phyloP scores from a whole-genome alignment of 345 rosid genomes.

The Rhodamnia rubescens region DNA sequence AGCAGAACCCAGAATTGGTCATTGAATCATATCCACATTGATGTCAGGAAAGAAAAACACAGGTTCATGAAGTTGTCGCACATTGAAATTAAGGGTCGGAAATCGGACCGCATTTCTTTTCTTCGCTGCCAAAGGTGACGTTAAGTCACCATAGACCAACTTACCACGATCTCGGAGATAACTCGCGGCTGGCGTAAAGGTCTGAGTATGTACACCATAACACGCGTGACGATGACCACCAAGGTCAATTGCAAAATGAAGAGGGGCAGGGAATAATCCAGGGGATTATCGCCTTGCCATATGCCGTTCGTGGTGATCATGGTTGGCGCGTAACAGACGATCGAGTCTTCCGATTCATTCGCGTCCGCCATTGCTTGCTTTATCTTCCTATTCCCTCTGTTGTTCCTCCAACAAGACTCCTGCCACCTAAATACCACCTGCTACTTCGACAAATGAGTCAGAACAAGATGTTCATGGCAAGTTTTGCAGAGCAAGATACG shows the following conservation, averaged over 20 bases:
- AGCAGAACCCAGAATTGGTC: not conserved
- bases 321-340: constrained; percentile 80
- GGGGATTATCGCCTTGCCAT: constrained; percentile 97
- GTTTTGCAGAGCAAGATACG: not conserved
- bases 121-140: not conserved
- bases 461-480: not conserved
- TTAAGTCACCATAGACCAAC: not conserved
- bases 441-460: not conserved
- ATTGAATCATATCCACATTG: not conserved
- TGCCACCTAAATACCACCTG: not conserved
- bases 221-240: constrained; percentile 62
- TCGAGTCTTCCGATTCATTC: constrained; percentile 16
- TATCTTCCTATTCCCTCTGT: not conserved
- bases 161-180: constrained; percentile 70
- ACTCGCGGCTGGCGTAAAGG: constrained; percentile 95
- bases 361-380: not conserved
- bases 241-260: constrained; percentile 75
- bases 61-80: not conserved
- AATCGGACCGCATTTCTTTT: not conserved
- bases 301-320: constrained; percentile 94
- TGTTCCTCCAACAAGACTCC: not conserved
- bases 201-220: constrained; percentile 56
- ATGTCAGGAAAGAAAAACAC: not conserved
- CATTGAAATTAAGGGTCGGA: not conserved
- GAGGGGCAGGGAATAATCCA: constrained; percentile 83